These are phyloP conservation scores for Venturia oleaginea DNA, from an alignment of 2,329 filamentous ascomycete species.

Conservation along the genomic window DNA sequence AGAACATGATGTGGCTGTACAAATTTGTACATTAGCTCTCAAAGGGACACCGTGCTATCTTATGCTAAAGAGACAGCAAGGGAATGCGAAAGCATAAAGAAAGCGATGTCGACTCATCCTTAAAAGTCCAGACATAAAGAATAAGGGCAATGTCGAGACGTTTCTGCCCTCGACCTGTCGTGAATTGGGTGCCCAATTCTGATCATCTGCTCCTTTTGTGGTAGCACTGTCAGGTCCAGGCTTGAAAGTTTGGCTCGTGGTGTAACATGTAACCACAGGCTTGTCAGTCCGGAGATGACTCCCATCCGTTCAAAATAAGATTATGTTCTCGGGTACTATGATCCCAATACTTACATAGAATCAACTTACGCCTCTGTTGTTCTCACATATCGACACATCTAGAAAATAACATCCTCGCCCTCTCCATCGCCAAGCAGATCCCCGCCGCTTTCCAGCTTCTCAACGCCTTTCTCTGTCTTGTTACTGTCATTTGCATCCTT, in stretches of 20 bases:
- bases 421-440: constrained; percentile 69
- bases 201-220: not conserved
- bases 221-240: not conserved
- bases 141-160: not conserved
- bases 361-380: not conserved
- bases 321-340: not conserved
- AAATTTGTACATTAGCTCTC: not conserved
- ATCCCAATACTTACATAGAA: constrained; percentile 1
- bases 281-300: not conserved
- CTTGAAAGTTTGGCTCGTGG: not conserved
- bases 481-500: constrained; percentile 21
- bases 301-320: not conserved
- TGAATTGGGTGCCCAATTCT: not conserved
- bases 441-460: constrained; percentile 26
- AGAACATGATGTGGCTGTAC: not conserved
- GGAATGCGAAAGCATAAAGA: not conserved
- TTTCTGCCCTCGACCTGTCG: not conserved
- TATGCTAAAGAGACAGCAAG: not conserved
- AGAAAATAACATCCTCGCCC: constrained; percentile 83
- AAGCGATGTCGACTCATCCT: not conserved
- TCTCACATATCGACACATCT: not conserved
- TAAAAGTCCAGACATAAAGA: not conserved
- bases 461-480: constrained; percentile 18
- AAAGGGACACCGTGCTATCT: not conserved
- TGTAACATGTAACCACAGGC: not conserved